Conservation (phyloP, 306 rosid genomes). For the Cicer arietinum region DNA sequence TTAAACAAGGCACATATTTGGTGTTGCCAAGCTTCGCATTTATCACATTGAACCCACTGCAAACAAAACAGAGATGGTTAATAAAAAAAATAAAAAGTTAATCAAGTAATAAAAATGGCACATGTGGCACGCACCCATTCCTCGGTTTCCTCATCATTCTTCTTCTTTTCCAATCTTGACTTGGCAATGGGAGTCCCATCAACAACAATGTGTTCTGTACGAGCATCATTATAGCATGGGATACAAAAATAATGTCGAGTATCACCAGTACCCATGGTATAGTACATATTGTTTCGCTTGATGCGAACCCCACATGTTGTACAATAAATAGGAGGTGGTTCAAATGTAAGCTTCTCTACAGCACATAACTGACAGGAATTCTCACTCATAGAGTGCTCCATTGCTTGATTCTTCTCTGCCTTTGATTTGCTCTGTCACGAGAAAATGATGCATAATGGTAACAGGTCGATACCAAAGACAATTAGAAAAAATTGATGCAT, state of each 20-base stretch:
- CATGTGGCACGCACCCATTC: slow-evolving; percentile 73
- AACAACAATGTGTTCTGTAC: slow-evolving; percentile 79
- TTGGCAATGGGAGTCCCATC: slow-evolving; percentile 85
- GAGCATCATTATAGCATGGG: slow-evolving; percentile 95
- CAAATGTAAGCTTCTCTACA: slow-evolving; percentile 95
- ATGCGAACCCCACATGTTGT: slow-evolving; percentile 92
- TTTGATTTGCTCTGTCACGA: slow-evolving; percentile 85
- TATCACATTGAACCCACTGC: slow-evolving; percentile 99
- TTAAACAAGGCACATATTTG: slow-evolving; percentile 97
- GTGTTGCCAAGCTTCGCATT: slow-evolving; percentile 99
- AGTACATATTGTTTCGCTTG: slow-evolving; percentile 89
- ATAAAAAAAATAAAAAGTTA: slow-evolving; percentile 44
- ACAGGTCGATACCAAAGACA: slow-evolving; percentile 15
- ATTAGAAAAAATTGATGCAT: slow-evolving; percentile 3
- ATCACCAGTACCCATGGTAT: slow-evolving; percentile 91
- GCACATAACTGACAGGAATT: slow-evolving; percentile 99
- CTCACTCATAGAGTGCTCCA: slow-evolving; percentile 97
- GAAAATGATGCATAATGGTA: slow-evolving; percentile 23
- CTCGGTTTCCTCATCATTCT: slow-evolving; percentile 96
- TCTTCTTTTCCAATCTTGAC: slow-evolving; percentile 90
- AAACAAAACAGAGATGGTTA: slow-evolving; percentile 33
- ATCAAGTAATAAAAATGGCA: slow-evolving; percentile 32
- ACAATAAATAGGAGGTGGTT: slow-evolving; percentile 95
- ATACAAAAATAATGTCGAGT: slow-evolving; percentile 92
- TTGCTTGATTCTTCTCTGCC: slow-evolving; percentile 96